phyloP scores from a whole-genome alignment of 2,329 filamentous ascomycete species.

The Achaetomium macrosporum region DNA sequence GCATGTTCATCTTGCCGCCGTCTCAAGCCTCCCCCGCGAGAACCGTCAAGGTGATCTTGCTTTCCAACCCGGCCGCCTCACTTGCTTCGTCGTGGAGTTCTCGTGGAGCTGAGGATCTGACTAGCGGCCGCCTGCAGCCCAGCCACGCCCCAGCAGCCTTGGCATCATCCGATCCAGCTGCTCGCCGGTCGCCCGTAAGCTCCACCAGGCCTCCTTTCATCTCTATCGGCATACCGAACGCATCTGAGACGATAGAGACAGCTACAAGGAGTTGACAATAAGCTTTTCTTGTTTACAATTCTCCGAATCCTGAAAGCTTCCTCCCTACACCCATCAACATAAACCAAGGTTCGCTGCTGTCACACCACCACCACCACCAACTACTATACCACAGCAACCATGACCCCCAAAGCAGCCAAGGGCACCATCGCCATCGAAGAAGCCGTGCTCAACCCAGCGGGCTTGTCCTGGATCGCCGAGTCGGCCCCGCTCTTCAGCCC shows the following conservation, averaged over 20 bases:
- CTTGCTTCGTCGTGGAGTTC: neutral
- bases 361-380: too few species aligned
- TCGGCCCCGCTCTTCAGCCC: slow-evolving; percentile 29
- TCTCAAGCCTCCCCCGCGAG: too few species aligned
- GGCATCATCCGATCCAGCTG: slow-evolving; percentile 3
- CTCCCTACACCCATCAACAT: too few species aligned
- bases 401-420: slow-evolving; percentile 16
- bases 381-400: neutral
- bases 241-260: too few species aligned
- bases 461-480: slow-evolving; percentile 26
- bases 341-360: too few species aligned
- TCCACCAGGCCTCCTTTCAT: neutral
- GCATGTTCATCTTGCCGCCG: too few species aligned
- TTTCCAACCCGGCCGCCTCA: too few species aligned
- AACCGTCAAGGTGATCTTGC: neutral
- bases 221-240: neutral
- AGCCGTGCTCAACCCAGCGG: slow-evolving; percentile 31
- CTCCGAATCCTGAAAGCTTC: too few species aligned
- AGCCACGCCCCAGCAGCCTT: neutral
- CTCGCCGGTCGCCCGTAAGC: neutral
- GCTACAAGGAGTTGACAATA: too few species aligned
- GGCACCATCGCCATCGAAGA: slow-evolving; percentile 34
- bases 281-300: too few species aligned
- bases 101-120: neutral
- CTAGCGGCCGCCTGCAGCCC: neutral